phyloP scores from a whole-genome alignment of 2,329 filamentous ascomycete species.

The Fusarium gaditjirri region DNA sequence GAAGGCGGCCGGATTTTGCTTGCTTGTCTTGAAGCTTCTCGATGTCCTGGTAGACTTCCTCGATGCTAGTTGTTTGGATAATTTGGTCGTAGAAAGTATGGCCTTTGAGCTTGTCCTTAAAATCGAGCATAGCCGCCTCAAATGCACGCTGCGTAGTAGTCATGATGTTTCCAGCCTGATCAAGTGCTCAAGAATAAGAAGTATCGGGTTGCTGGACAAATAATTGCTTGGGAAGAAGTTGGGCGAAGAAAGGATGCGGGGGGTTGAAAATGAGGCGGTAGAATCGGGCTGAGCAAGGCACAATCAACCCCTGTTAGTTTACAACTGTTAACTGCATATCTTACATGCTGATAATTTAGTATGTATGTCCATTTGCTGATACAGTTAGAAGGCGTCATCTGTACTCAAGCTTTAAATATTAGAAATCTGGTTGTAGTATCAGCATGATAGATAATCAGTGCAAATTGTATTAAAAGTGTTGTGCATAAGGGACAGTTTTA shows the following conservation, averaged over 20 bases:
- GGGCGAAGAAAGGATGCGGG: neutral
- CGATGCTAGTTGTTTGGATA: neutral
- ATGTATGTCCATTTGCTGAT: fast-evolving
- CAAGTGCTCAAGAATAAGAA: fast-evolving
- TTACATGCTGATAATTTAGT: fast-evolving
- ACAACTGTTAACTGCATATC: neutral
- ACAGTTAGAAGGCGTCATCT: fast-evolving
- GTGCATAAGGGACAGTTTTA: neutral
- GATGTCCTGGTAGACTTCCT: neutral
- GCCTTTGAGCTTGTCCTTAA: neutral
- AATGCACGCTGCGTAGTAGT: neutral
- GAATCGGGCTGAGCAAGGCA: neutral
- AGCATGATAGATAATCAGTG: no score
- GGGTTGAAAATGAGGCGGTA: neutral
- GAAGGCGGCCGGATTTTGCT: neutral
- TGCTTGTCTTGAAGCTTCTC: neutral
- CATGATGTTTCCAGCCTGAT: fast-evolving
- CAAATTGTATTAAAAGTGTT: no score
- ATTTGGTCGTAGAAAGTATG: neutral
- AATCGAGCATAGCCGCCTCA: neutral
- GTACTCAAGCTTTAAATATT: neutral
- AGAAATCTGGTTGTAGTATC: no score
- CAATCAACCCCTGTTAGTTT: neutral
- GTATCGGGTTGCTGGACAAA: fast-evolving
- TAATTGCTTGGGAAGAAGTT: fast-evolving